These are phyloP conservation scores for Schizothecium vesticola DNA, from an alignment of 495 filamentous ascomycete genomes.

Conservation along the genomic window DNA sequence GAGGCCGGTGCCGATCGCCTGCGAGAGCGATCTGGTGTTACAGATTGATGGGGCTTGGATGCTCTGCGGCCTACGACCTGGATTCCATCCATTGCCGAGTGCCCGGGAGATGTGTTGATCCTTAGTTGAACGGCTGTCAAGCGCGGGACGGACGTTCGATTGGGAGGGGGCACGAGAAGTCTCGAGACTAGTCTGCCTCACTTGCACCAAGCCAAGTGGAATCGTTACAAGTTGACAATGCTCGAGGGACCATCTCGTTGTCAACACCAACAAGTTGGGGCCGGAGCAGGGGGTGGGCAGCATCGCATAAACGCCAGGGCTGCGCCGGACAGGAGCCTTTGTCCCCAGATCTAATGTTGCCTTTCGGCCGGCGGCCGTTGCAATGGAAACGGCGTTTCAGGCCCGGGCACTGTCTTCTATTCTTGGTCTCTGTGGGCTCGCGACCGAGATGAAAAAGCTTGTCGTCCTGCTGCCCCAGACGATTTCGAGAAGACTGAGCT, in stretches of 20 bases:
- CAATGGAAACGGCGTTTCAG: not conserved
- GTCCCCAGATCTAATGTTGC: not conserved
- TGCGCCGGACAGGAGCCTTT: not conserved
- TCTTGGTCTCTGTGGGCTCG: not conserved
- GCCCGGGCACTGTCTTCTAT: not conserved
- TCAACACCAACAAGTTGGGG: not conserved
- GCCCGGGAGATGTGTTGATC: no score
- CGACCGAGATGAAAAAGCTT: not conserved
- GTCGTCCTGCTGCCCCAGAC: not conserved
- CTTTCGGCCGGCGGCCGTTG: not conserved
- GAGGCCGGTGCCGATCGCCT: not conserved
- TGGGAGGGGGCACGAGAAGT: no score
- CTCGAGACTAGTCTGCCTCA: not conserved
- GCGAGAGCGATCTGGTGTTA: constrained; percentile 5
- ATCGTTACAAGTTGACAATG: not conserved
- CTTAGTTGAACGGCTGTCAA: no score
- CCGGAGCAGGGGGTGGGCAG: not conserved
- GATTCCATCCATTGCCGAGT: not conserved
- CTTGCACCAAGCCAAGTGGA: not conserved
- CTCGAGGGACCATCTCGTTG: not conserved
- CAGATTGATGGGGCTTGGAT: constrained; percentile 1
- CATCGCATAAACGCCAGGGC: constrained; percentile 3
- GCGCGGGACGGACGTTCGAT: no score
- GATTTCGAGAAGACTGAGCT: not conserved
- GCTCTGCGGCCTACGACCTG: not conserved